Percentiles rank a stretch among this genome's conserved stretches.
These are phyloP conservation scores for Centrapalus pauciflorus DNA, from an alignment of 129 eudicot genomes.

Conservation along the genomic window DNA sequence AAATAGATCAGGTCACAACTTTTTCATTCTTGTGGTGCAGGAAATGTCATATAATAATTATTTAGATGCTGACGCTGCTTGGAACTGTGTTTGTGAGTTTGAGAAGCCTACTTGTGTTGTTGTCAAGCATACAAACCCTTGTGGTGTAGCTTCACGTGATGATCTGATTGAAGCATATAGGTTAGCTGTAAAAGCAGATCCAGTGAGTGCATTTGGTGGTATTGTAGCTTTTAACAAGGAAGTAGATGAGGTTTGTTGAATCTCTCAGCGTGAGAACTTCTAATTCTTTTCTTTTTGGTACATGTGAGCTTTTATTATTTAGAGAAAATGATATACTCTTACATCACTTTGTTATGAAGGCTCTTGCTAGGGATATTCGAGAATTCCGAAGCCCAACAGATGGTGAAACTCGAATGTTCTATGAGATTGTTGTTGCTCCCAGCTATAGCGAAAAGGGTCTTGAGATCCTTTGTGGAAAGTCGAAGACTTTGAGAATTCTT, in stretches of 20 bases:
- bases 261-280: too few relatives aligned
- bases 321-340: neutral
- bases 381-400: conserved; percentile 99
- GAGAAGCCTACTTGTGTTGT: conserved; percentile 84
- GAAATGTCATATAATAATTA: conserved; percentile 97
- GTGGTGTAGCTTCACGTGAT: conserved; percentile 95
- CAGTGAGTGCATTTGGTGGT: conserved; percentile 99
- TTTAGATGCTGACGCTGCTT: conserved; percentile 97
- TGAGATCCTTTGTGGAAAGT: conserved; percentile 92
- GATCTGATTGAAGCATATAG: conserved; percentile 90
- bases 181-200: conserved; percentile 91
- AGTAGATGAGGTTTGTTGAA: conserved; percentile 76
- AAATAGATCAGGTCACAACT: neutral
- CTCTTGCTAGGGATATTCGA: conserved; percentile 87
- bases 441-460: conserved; percentile 78
- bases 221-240: conserved; percentile 93
- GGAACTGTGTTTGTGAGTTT: conserved; percentile 97
- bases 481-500: conserved; percentile 85
- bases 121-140: conserved; percentile 96
- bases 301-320: neutral
- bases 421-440: conserved; percentile 96
- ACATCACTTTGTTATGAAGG: conserved; percentile 26
- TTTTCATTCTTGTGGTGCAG: conserved; percentile 33
- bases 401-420: conserved; percentile 92
- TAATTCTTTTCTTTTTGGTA: neutral